A percentile compares a stretch with the other conserved stretches of the same genome.
These are phyloP conservation scores for Prasinococcaceae sp. DNA, from an alignment of 139 green algal genomes.

Conservation along the genomic window DNA sequence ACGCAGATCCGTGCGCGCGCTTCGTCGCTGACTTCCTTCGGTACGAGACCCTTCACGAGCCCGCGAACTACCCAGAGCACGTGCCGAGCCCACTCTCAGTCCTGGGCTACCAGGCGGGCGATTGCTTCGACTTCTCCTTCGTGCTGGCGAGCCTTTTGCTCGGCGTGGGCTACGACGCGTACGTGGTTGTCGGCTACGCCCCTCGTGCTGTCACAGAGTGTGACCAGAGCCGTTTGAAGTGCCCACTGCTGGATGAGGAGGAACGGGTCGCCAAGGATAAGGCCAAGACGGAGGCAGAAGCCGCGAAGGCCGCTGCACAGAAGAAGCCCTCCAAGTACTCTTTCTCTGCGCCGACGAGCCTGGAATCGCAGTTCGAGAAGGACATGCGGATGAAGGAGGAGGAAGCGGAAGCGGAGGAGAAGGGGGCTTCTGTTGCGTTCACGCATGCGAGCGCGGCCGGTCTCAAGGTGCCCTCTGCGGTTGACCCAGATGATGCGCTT, in stretches of 20 bases:
- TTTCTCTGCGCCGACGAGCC: not conserved
- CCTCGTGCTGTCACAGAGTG: slow-evolving; percentile 37
- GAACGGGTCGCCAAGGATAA: not conserved
- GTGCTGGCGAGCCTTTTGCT: slow-evolving; percentile 55
- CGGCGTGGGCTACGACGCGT: slow-evolving; percentile 65
- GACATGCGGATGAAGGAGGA: too few species aligned
- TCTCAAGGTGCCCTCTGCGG: not conserved
- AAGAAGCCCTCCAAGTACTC: slow-evolving; percentile 2
- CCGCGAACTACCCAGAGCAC: slow-evolving; percentile 38
- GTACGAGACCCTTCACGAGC: slow-evolving; percentile 62
- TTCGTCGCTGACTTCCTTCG: slow-evolving; percentile 65
- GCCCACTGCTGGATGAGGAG: slow-evolving; percentile 8
- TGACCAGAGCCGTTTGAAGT: slow-evolving; percentile 29
- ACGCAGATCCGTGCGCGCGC: slow-evolving; percentile 40
- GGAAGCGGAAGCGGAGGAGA: not conserved
- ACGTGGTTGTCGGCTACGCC: slow-evolving; percentile 53
- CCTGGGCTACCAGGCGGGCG: slow-evolving; percentile 26
- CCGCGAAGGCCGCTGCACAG: not conserved
- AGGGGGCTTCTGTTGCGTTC: not conserved
- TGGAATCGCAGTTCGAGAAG: too few species aligned
- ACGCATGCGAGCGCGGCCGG: not conserved
- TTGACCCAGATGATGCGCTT: slow-evolving; percentile 2
- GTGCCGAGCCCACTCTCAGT: slow-evolving; percentile 47
- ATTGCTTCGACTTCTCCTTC: slow-evolving; percentile 56
- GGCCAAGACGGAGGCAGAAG: not conserved